Evolutionary conservation across 2,329 filamentous ascomycete species (phyloP), one percentile per base, ranked within the genome.

Genomic region (Aspergillus eucalypticola): DNA sequence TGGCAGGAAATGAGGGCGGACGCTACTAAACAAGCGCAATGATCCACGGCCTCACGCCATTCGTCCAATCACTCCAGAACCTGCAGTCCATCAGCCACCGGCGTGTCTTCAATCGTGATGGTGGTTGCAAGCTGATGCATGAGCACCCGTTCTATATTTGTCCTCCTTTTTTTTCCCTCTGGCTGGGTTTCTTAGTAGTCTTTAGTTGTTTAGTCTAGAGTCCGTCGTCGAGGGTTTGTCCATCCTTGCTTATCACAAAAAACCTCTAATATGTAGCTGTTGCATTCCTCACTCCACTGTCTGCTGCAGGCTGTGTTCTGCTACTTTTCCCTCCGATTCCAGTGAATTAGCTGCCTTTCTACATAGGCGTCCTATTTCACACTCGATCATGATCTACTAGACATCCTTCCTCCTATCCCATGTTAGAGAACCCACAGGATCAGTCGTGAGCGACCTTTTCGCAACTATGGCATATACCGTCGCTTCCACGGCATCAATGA

Each of bases 381-480:
- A 35, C 32, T 35, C 32, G 15, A 35, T 29, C 4, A 29, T 49
- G 25, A 49, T 27, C 11, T n/a, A 29, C 25, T 25, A 27, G 23
- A 17, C 8, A n/a, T 10, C 3, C 0, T 17, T 21, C 19, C 4
- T 6, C 4, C 19, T 21, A 21, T 13, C 41, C n/a, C n/a, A 50
- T 29, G 25, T 6, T 19, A n/a, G 25, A 19, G 21, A 1, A 17
- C 8, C 15, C 19, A 6, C 5, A n/a, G 25, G 2, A 17, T 32
- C 46, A 32, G 23, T 50, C 46, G 46, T 29, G 25, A n/a, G 41
- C 27, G 25, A 46, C n/a, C 53, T 23, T 39, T 35, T 35, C n/a
- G 25, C 53, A 32, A 55, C 25, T 27, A 27, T 44, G 53, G 27
- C 53, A 42, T 42, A 42, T 55, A 21, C 53, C 19, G 53, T 55